Conservation (phyloP, 768 basidiomycete genomes). For the Asterophora parasitica region DNA sequence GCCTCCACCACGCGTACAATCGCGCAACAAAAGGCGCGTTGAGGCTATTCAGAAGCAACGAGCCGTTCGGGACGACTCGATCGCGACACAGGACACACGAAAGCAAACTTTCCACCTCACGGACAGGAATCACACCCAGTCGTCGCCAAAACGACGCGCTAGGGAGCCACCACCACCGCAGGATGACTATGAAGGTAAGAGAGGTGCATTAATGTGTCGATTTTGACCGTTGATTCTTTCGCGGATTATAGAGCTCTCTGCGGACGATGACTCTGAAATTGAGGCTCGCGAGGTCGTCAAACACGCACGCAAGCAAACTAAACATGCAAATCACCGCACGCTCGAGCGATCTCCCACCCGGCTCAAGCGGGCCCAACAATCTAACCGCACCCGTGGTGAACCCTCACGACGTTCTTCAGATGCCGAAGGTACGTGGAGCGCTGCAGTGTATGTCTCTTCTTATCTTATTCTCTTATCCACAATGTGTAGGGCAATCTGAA, state of each 20-base stretch:
- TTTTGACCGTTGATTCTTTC: background rate
- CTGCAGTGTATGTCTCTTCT: background rate
- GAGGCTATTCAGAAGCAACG: background rate
- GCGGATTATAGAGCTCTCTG: background rate
- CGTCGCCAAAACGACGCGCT: conserved; percentile 5
- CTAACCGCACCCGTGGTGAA: background rate
- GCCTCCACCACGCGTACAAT: background rate
- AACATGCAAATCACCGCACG: background rate
- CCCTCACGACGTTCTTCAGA: background rate
- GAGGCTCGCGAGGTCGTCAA: background rate
- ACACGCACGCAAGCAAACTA: background rate
- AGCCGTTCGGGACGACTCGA: background rate
- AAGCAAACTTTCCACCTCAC: background rate
- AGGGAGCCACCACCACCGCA: conserved; percentile 6
- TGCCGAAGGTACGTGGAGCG: conserved; percentile 6
- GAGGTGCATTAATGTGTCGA: background rate
- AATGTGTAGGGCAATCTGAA: conserved; percentile 17
- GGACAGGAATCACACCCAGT: background rate
- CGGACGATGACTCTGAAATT: background rate
- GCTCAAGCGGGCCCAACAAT: background rate
- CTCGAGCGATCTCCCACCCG: background rate
- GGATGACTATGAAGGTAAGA: conserved; percentile 2
- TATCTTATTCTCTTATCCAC: background rate
- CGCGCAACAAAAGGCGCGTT: conserved; percentile 4
- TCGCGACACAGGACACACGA: background rate